These are phyloP conservation scores for Annona squamosa DNA, from an alignment of 164 flowering plant species.

Conservation along the genomic window DNA sequence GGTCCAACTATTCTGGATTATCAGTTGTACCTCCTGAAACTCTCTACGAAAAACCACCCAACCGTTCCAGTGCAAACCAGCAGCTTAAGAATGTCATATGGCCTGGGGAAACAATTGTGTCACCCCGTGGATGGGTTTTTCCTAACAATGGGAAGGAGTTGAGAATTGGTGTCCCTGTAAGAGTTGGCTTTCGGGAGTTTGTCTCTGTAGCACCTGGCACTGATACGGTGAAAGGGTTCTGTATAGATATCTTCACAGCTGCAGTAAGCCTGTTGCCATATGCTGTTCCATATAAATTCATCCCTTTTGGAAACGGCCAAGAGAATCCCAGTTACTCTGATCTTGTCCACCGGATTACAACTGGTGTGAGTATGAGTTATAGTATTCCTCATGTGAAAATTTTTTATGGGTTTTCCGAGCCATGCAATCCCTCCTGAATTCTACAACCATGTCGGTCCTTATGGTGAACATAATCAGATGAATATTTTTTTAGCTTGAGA, in stretches of 20 bases:
- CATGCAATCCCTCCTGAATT: background rate
- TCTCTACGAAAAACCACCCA: slow-evolving; percentile 45
- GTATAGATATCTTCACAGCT: slow-evolving; percentile 82
- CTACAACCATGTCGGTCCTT: background rate
- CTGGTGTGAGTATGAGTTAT: slow-evolving; percentile 50
- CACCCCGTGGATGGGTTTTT: slow-evolving; percentile 88
- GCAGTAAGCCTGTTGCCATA: slow-evolving; percentile 81
- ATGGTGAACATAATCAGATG: background rate
- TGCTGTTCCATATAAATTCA: slow-evolving; percentile 58
- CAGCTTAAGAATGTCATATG: slow-evolving; percentile 45
- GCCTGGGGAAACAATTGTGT: slow-evolving; percentile 56
- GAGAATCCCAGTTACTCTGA: slow-evolving; percentile 67
- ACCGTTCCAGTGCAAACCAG: slow-evolving; percentile 48
- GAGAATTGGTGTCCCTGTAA: slow-evolving; percentile 58
- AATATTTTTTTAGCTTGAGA: background rate
- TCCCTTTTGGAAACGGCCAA: slow-evolving; percentile 61
- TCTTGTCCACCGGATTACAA: slow-evolving; percentile 48
- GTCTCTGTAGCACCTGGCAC: slow-evolving; percentile 46
- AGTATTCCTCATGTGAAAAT: background rate
- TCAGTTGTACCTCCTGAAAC: slow-evolving; percentile 58
- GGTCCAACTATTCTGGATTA: slow-evolving; percentile 71
- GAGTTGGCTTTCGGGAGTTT: slow-evolving; percentile 52
- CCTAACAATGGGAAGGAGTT: slow-evolving; percentile 55
- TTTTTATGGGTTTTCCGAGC: background rate
- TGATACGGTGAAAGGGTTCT: slow-evolving; percentile 50